Percentiles rank a stretch among this genome's conserved stretches.
Evolutionary conservation across 208 protist genomes (phyloP).

Genomic region (Trichomonas vaginalis): DNA sequence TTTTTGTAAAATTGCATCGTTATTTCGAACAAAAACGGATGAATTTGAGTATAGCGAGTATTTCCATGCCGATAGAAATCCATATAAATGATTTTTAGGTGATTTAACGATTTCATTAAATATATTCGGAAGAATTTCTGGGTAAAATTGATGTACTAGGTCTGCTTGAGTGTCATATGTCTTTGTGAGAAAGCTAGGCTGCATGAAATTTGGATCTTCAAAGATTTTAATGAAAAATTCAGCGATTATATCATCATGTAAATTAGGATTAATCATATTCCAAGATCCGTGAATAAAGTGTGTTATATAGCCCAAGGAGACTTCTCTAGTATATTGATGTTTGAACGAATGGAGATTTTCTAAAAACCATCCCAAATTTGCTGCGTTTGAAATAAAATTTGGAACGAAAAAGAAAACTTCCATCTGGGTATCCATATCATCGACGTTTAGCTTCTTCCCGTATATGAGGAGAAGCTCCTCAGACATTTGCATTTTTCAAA

Average conservation of each 20-base stretch:
- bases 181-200: not conserved
- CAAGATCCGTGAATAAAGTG: not conserved
- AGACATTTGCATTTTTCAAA: not conserved
- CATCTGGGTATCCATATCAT: not conserved
- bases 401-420: not conserved
- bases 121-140: not conserved
- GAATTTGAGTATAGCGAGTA: not conserved
- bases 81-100: not conserved
- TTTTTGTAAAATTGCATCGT: not conserved
- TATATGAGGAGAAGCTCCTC: not conserved
- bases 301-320: not conserved
- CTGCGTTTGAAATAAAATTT: not conserved
- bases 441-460: not conserved
- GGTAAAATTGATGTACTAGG: not conserved
- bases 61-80: not conserved
- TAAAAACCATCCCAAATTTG: not conserved
- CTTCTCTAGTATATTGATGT: not conserved
- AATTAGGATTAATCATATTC: not conserved
- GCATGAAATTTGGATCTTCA: not conserved
- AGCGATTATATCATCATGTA: not conserved
- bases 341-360: not conserved
- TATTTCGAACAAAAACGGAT: not conserved
- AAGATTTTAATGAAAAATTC: not conserved
- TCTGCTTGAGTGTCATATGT: not conserved
- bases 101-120: not conserved